Evolutionary conservation across 2,329 filamentous ascomycete genomes (phyloP), one percentile per base, ranked within the genome.

Genomic region (Aurifilum marmelostoma): DNA sequence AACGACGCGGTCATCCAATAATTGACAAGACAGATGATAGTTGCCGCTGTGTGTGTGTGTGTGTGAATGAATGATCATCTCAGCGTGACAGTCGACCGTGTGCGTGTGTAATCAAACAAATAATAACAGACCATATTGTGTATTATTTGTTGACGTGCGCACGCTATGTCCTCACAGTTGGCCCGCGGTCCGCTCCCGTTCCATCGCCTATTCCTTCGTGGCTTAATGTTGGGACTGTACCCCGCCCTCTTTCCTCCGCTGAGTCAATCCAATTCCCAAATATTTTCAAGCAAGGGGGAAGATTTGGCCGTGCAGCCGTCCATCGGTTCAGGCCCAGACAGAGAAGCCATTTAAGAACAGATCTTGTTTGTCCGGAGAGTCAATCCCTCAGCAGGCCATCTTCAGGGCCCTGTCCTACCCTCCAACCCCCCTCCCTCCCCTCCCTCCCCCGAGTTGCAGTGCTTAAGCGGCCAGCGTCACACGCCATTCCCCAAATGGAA

Each of bases 141-240:
- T 16, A 9, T 59, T n/a, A 21, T 59, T 21, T 29, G 32, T 18
- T 34, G 27, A 34, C 29, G 43, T 18, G 54, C 54, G 14, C 54
- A 58, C 29, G 27, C 27, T 34, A 21, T 58, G 14, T 58, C 12
- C 18, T 59, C 56, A 37, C 4, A 18, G 32, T 37, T 12, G 56
- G 12, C 18, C 27, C 52, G 27, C 29, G 11, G 56, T 59, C 32
- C 56, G 18, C 24, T 59, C 21, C 32, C 32, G 29, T 59, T 59
- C 32, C 56, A 59, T 59, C 56, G 56, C 32, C 56, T 34, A 16
- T 59, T 59, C 56, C 56, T 59, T 59, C 32, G 56, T 37, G 56
- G 29, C 56, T 18, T 37, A 34, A 29, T 34, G 14, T 59, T 34
- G 29, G 29, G 18, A 27, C 29, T 59, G 16, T 14, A 58, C 29